phyloP scores from a whole-genome alignment of 2,329 filamentous ascomycete genomes.

The Neoarthrinium moseri region DNA sequence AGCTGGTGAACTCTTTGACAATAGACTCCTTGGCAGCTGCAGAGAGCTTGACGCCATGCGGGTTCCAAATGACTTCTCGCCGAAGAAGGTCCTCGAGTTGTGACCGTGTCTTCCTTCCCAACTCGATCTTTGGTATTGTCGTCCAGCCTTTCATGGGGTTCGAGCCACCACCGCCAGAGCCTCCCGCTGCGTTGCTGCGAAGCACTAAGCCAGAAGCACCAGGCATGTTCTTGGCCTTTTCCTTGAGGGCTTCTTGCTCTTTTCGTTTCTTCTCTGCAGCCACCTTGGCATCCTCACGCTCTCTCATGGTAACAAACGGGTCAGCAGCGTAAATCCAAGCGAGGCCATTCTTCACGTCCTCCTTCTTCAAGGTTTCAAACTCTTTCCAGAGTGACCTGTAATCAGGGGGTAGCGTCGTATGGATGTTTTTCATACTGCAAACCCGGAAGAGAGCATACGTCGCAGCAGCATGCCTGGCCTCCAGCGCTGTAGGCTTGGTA shows the following conservation, averaged over 20 bases:
- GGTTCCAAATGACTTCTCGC: conserved; percentile 82
- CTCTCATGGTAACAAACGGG: conserved; percentile 78
- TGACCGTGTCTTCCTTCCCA: conserved; percentile 77
- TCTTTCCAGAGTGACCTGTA: conserved; percentile 92
- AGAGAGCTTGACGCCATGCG: conserved; percentile 67
- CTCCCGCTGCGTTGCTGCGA: conserved; percentile 40
- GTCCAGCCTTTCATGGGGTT: conserved; percentile 74
- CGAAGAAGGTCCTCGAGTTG: conserved; percentile 80
- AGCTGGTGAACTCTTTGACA: conserved; percentile 69
- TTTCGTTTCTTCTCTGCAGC: conserved; percentile 76
- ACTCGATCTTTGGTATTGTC: conserved; percentile 84
- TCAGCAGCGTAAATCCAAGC: conserved; percentile 95
- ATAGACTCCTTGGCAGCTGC: conserved; percentile 56
- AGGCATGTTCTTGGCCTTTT: conserved; percentile 65
- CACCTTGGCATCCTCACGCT: conserved; percentile 75
- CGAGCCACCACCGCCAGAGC: conserved; percentile 31
- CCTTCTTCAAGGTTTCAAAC: conserved; percentile 78
- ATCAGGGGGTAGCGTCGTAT: conserved; percentile 88
- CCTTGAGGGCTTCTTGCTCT: conserved; percentile 65
- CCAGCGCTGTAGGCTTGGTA: conserved; percentile 74
- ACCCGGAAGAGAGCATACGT: conserved; percentile 89
- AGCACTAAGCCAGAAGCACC: conserved; percentile 56
- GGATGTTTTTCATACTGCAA: conserved; percentile 92
- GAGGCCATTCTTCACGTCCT: conserved; percentile 75
- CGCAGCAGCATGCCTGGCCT: conserved; percentile 90